phyloP scores from a whole-genome alignment of 352 stramenopile genomes.

The Detonula confervacea region DNA sequence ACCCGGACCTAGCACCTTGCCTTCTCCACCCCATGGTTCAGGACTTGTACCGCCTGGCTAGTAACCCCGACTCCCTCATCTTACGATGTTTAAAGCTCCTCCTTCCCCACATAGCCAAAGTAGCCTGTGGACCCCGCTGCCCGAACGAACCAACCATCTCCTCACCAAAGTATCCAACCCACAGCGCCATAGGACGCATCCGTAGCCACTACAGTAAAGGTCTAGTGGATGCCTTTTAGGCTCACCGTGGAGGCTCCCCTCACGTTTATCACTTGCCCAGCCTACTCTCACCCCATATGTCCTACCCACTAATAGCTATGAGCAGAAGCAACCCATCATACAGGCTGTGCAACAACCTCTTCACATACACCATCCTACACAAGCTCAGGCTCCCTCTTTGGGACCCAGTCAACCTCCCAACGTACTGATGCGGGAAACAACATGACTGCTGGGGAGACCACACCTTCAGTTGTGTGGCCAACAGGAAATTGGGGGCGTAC shows the following conservation, averaged over 20 bases:
- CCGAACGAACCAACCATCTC: conserved; percentile 16
- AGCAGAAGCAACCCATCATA: not conserved
- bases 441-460: conserved; percentile 15
- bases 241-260: not conserved
- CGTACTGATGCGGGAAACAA: conserved; percentile 6
- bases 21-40: not conserved
- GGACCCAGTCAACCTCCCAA: not conserved
- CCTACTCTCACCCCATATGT: conserved; percentile 19
- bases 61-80: conserved; percentile 4
- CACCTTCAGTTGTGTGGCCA: not conserved
- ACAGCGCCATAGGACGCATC: conserved; percentile 6
- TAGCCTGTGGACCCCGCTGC: not conserved
- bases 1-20: not conserved
- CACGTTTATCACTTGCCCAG: conserved; percentile 13
- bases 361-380: not conserved
- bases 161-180: not conserved
- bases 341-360: conserved; percentile 7
- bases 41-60: not conserved
- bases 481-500: conserved; percentile 16
- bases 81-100: conserved; percentile 19
- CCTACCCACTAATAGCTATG: conserved; percentile 43
- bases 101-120: conserved; percentile 13
- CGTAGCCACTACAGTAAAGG: not conserved
- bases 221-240: not conserved
- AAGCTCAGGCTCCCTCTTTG: conserved; percentile 32